These are phyloP conservation scores for Alisma plantagoaquatica DNA, from an alignment of 106 monocot species.

Conservation along the genomic window DNA sequence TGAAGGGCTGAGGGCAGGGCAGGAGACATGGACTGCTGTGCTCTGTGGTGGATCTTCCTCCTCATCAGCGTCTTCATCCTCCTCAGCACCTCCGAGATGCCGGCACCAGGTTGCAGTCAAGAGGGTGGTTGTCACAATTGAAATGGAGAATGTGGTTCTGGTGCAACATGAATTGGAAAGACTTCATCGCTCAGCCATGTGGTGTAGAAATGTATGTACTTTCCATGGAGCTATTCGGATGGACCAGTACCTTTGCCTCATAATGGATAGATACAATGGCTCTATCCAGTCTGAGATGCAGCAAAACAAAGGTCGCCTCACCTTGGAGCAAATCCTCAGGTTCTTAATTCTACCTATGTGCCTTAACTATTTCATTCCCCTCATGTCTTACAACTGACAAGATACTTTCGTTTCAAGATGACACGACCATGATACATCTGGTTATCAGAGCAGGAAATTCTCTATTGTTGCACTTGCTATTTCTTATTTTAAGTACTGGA, in stretches of 20 bases:
- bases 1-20: slow-evolving; percentile 37
- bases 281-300: slow-evolving; percentile 89
- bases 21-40: slow-evolving; percentile 83
- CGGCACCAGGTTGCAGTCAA: slow-evolving; percentile 80
- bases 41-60: slow-evolving; percentile 39
- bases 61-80: slow-evolving; percentile 17
- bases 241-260: slow-evolving; percentile 67
- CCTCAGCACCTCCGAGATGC: slow-evolving; percentile 30
- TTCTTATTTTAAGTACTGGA: no score
- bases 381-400: neutral
- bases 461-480: no score
- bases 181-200: slow-evolving; percentile 58
- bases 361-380: neutral
- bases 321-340: slow-evolving; percentile 98
- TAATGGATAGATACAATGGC: slow-evolving; percentile 75
- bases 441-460: no score
- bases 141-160: slow-evolving; percentile 58
- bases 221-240: slow-evolving; percentile 72
- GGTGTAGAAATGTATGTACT: slow-evolving; percentile 91
- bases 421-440: no score
- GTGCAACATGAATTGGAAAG: slow-evolving; percentile 61
- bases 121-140: slow-evolving; percentile 50
- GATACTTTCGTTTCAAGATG: no score
- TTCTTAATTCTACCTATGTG: slow-evolving; percentile 7
- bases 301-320: slow-evolving; percentile 91